Conservation (phyloP, 2,329 filamentous ascomycete genomes). For the Penicillium hordei region DNA sequence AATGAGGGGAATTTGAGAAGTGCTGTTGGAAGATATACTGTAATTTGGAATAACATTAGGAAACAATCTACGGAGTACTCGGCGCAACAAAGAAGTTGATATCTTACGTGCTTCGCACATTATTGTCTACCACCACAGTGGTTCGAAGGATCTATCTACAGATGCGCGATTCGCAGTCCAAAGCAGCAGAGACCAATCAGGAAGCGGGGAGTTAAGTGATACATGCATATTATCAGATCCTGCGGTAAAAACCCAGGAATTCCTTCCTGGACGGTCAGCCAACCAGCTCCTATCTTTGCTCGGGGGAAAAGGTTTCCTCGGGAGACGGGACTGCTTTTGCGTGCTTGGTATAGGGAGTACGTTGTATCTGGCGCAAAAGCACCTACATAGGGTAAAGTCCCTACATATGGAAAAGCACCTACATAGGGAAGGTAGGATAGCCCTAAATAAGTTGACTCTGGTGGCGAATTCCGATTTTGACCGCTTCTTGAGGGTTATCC, state of each 20-base stretch:
- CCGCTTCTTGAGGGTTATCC: neutral
- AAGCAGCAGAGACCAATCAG: conserved; percentile 12
- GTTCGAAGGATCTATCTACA: neutral
- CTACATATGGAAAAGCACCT: neutral
- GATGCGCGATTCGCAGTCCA: conserved; percentile 4
- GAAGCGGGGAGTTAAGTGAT: too few species aligned
- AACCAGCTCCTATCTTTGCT: neutral
- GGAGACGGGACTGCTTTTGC: neutral
- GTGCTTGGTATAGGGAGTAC: neutral
- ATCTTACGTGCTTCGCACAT: neutral
- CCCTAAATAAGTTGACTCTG: neutral
- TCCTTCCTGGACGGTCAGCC: neutral
- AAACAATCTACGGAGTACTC: neutral
- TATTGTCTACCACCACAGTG: neutral
- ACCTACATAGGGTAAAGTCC: neutral
- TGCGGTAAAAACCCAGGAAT: neutral
- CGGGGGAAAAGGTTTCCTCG: neutral
- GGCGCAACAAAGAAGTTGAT: too few species aligned
- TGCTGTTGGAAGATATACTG: neutral
- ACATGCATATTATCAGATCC: neutral
- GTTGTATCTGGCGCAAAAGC: neutral
- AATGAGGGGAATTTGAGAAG: neutral
- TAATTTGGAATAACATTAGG: neutral
- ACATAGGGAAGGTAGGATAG: neutral
- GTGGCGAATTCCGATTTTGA: neutral